Conservation (phyloP, 108 stramenopile genomes). For the Cyclostephanos tholiformis region DNA sequence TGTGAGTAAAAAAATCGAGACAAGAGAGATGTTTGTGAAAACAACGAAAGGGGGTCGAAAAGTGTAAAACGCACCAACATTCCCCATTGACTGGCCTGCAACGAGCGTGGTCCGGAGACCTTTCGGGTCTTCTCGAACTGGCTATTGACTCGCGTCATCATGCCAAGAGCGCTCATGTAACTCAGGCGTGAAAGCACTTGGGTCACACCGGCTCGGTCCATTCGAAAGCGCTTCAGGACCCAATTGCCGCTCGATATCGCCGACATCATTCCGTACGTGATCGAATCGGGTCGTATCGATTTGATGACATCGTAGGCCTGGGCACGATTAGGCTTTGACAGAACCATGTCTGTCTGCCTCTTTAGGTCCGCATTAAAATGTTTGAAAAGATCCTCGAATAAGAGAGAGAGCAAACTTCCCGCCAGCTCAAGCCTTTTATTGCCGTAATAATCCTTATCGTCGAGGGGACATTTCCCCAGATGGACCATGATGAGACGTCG, state of each 20-base stretch:
- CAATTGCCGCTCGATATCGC: constrained; percentile 98
- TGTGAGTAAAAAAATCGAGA: too few relatives aligned
- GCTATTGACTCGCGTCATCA: constrained; percentile 98
- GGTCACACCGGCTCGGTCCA: constrained; percentile 98
- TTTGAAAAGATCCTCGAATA: constrained; percentile 99
- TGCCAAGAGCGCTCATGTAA: constrained; percentile 95
- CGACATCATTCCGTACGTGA: constrained; percentile 95
- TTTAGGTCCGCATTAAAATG: constrained; percentile 95
- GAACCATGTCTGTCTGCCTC: constrained; percentile 91
- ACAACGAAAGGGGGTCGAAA: not conserved
- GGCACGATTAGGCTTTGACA: constrained; percentile 94
- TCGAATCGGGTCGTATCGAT: constrained; percentile 87
- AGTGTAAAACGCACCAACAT: constrained; percentile 64
- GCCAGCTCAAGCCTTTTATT: constrained; percentile 98
- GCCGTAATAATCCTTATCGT: constrained; percentile 99
- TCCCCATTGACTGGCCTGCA: constrained; percentile 99
- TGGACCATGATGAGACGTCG: constrained; percentile 90
- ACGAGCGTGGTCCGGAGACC: constrained; percentile 94
- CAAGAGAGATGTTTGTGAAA: not conserved
- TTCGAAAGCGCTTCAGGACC: constrained; percentile 98
- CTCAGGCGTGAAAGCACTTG: constrained; percentile 93
- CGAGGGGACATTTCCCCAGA: constrained; percentile 84
- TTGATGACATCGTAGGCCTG: constrained; percentile 96
- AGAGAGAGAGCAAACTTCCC: constrained; percentile 91
- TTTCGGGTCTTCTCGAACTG: constrained; percentile 99